Conservation (phyloP, 805 yeast genomes). For the Candida ascalaphidarum region DNA sequence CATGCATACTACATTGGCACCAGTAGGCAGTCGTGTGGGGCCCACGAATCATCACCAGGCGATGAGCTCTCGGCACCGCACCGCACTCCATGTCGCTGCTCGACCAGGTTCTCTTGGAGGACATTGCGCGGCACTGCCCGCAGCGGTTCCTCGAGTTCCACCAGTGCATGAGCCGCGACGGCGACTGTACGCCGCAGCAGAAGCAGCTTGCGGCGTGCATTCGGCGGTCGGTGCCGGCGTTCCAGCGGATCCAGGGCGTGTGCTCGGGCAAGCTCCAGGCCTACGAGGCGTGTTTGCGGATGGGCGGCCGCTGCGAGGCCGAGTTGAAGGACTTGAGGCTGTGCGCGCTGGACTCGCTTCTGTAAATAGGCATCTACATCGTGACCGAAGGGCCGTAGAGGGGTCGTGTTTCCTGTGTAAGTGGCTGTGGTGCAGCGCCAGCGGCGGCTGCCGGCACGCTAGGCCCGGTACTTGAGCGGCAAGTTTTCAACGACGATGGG, state of each 20-base stretch:
- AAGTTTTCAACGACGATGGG: conserved; percentile 22
- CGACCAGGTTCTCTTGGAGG: conserved; percentile 72
- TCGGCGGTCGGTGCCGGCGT: conserved; percentile 56
- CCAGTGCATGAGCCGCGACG: conserved; percentile 56
- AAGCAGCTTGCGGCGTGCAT: conserved; percentile 54
- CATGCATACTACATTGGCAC: no score
- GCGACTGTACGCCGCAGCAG: conserved; percentile 51
- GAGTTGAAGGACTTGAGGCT: conserved; percentile 49
- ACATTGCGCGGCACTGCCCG: conserved; percentile 71
- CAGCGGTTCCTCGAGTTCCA: conserved; percentile 65
- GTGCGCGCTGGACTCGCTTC: conserved; percentile 40
- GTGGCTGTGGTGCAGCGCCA: no score
- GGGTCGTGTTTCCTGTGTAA: no score
- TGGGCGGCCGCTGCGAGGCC: conserved; percentile 44
- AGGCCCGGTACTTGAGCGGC: conserved; percentile 21
- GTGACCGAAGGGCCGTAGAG: no score
- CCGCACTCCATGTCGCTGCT: no score
- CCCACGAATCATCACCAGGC: no score
- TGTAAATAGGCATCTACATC: no score
- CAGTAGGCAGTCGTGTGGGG: no score
- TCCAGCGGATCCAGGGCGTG: conserved; percentile 54
- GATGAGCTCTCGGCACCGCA: no score
- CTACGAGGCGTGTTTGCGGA: conserved; percentile 58
- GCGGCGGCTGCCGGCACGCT: no score
- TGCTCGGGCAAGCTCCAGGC: conserved; percentile 52